phyloP scores from a whole-genome alignment of 192 early-diverging fungal genomes.

The Backusella luteola region DNA sequence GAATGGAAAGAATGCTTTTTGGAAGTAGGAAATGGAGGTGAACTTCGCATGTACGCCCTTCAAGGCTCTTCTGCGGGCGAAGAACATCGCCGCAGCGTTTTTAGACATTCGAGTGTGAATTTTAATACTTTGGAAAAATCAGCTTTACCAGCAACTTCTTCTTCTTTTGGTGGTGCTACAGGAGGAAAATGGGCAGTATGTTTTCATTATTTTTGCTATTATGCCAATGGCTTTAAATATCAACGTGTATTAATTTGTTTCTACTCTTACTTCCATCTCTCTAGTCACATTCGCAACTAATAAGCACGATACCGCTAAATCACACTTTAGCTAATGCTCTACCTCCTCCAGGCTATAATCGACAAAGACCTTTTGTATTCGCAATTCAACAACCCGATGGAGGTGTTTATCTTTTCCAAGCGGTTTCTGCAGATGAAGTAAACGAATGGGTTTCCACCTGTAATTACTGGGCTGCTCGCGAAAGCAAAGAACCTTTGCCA shows the following conservation, averaged over 20 bases:
- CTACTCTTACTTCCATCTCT: neutral
- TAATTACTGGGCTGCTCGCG: constrained; percentile 93
- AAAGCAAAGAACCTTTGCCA: constrained; percentile 82
- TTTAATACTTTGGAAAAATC: constrained; percentile 12
- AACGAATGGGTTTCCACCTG: constrained; percentile 82
- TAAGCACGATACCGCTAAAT: constrained; percentile 56
- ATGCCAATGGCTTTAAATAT: neutral
- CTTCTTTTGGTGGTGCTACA: constrained; percentile 5
- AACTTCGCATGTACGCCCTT: constrained; percentile 72
- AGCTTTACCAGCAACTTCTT: neutral
- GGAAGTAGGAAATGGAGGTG: constrained; percentile 67
- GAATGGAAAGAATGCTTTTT: constrained; percentile 81
- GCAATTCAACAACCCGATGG: constrained; percentile 77
- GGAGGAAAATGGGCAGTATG: constrained; percentile 7
- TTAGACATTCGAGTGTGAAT: constrained; percentile 15
- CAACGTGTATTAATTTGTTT: neutral
- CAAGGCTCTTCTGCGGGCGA: constrained; percentile 46
- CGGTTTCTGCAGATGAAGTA: constrained; percentile 58
- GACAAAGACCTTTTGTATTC: constrained; percentile 76
- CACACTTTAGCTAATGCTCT: constrained; percentile 84
- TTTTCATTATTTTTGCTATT: neutral
- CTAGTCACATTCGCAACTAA: constrained; percentile 34
- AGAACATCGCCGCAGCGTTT: constrained; percentile 22
- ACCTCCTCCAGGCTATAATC: constrained; percentile 85
- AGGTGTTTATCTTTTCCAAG: constrained; percentile 86